Evolutionary conservation across 768 basidiomycete species (phyloP).

Genomic region (Boletus patriciae): DNA sequence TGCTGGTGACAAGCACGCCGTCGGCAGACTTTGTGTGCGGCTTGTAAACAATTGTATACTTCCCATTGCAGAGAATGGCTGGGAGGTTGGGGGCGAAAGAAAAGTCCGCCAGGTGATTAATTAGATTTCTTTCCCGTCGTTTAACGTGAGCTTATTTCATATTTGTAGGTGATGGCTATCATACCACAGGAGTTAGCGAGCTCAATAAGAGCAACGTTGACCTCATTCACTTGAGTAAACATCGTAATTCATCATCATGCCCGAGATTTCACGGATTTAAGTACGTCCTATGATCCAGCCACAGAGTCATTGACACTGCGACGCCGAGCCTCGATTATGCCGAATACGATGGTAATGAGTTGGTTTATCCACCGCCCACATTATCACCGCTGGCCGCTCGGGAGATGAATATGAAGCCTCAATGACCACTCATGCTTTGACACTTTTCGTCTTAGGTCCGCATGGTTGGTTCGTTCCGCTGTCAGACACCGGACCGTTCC

Average conservation of each 20-base stretch:
- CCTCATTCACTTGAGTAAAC: constrained; percentile 8
- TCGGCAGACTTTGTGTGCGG: constrained; percentile 53
- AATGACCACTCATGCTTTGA: constrained; percentile 47
- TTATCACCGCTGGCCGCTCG: constrained; percentile 41
- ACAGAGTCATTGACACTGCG: background rate
- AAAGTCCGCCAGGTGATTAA: constrained; percentile 55
- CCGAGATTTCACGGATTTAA: background rate
- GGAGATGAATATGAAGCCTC: constrained; percentile 53
- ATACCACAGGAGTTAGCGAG: constrained; percentile 29
- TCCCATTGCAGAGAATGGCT: constrained; percentile 69
- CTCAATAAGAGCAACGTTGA: constrained; percentile 18
- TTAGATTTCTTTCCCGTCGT: background rate
- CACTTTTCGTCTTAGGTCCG: background rate
- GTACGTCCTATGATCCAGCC: constrained; percentile 5
- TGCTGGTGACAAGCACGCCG: constrained; percentile 56
- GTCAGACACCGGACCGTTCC: constrained; percentile 41
- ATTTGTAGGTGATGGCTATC: constrained; percentile 22
- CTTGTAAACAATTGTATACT: constrained; percentile 61
- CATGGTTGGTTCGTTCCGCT: constrained; percentile 67
- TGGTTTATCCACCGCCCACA: constrained; percentile 33
- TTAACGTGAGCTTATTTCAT: constrained; percentile 6
- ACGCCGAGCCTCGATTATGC: constrained; percentile 24
- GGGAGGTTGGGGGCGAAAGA: constrained; percentile 85
- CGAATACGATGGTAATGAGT: constrained; percentile 39
- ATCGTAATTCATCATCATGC: constrained; percentile 9